phyloP scores from a whole-genome alignment of 2,329 filamentous ascomycete genomes.

The Cadophora malorum region DNA sequence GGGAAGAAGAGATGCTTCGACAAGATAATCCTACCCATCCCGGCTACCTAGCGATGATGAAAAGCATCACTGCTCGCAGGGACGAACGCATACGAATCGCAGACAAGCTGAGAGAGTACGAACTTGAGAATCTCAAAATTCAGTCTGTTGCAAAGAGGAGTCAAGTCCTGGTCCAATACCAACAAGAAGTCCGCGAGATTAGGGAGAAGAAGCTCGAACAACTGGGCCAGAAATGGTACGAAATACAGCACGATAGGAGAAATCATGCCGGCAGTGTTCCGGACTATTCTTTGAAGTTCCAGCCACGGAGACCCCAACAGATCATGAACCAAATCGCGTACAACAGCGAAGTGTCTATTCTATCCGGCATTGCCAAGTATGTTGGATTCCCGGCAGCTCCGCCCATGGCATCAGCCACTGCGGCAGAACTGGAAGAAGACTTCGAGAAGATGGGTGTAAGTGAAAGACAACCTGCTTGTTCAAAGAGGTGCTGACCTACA shows the following conservation, averaged over 20 bases:
- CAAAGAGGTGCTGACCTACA: constrained; percentile 29
- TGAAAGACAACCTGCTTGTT: constrained; percentile 21
- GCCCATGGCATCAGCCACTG: constrained; percentile 74
- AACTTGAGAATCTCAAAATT: constrained; percentile 73
- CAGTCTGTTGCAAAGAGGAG: constrained; percentile 82
- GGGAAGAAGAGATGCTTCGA: constrained; percentile 67
- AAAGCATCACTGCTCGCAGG: constrained; percentile 81
- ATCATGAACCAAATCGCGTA: constrained; percentile 87
- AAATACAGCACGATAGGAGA: constrained; percentile 87
- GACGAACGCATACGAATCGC: constrained; percentile 81
- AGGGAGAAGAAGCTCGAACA: constrained; percentile 81
- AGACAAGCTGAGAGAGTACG: constrained; percentile 74
- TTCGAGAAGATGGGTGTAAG: constrained; percentile 87
- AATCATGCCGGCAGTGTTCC: constrained; percentile 78
- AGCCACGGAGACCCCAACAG: constrained; percentile 76
- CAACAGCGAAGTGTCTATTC: constrained; percentile 90
- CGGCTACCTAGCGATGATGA: constrained; percentile 88
- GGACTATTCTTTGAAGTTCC: constrained; percentile 83
- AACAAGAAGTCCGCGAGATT: constrained; percentile 82
- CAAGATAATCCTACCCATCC: constrained; percentile 77
- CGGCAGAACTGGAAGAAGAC: constrained; percentile 82
- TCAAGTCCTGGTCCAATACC: constrained; percentile 89
- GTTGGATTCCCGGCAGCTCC: constrained; percentile 97
- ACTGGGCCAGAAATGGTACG: constrained; percentile 89
- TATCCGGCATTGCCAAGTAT: constrained; percentile 92